These are phyloP conservation scores for Gynochthodes officinalis DNA, from an alignment of 257 asterid species.

Conservation along the genomic window DNA sequence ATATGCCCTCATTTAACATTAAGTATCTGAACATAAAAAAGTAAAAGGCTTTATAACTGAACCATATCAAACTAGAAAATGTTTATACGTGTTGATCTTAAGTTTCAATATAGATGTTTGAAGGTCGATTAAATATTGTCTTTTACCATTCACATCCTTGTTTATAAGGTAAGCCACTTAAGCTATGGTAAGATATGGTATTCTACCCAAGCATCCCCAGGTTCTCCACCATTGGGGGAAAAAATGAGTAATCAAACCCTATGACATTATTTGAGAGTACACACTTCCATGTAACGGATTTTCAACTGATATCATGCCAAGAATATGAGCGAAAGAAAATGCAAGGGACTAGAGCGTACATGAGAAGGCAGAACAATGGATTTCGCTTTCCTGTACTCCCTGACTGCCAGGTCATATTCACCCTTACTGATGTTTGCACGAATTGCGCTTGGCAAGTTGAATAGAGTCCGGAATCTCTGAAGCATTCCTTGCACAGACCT, in stretches of 20 bases:
- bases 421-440: slow-evolving; percentile 94
- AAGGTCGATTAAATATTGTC: background rate
- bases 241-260: background rate
- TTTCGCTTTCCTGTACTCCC: slow-evolving; percentile 98
- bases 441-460: slow-evolving; percentile 95
- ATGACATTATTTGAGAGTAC: background rate
- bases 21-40: background rate
- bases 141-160: background rate
- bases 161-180: background rate
- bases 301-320: background rate
- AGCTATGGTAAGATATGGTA: background rate
- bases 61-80: background rate
- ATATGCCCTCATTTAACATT: background rate
- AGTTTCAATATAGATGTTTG: background rate
- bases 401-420: slow-evolving; percentile 95
- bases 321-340: background rate
- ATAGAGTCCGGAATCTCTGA: slow-evolving; percentile 95
- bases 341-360: slow-evolving; percentile 37
- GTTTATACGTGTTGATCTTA: background rate
- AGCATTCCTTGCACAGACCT: slow-evolving; percentile 99
- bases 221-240: background rate
- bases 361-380: slow-evolving; percentile 98
- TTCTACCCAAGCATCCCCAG: background rate
- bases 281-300: background rate
- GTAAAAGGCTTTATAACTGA: background rate